Percentiles rank a stretch among this genome's conserved stretches.
Conservation (phyloP, 2,329 filamentous ascomycete species). For the Pseudogymnoascus sp. region DNA sequence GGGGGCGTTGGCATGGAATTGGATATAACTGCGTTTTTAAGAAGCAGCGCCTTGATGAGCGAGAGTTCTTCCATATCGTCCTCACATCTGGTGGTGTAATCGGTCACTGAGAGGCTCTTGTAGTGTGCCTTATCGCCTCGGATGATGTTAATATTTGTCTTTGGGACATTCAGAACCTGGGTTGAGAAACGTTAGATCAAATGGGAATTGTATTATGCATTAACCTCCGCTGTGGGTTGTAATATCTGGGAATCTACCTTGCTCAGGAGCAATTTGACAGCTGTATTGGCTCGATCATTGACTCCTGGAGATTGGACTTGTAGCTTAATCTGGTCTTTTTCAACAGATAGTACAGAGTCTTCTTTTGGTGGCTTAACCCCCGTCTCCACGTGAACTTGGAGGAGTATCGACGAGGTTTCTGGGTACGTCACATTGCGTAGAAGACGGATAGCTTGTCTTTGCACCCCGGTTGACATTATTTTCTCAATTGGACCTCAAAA, state of each 20-base stretch:
- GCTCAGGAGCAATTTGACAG: background rate
- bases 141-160: background rate
- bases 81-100: background rate
- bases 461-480: background rate
- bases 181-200: background rate
- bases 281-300: slow-evolving; percentile 1
- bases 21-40: slow-evolving; percentile 1
- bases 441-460: background rate
- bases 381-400: background rate
- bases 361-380: slow-evolving; percentile 2
- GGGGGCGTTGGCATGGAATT: background rate
- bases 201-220: background rate
- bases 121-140: background rate
- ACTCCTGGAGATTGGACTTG: background rate
- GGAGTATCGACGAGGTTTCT: background rate
- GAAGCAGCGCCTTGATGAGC: slow-evolving; percentile 1
- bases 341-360: background rate
- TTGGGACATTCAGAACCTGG: background rate
- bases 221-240: background rate
- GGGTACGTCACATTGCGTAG: background rate
- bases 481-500: background rate
- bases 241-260: background rate
- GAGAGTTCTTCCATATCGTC: background rate
- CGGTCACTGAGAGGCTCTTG: background rate
- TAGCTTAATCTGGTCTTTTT: slow-evolving; percentile 2